Percentiles rank a stretch among this genome's conserved stretches.
Conservation (phyloP, 345 rosid species). For the Sisymbrium irio region DNA sequence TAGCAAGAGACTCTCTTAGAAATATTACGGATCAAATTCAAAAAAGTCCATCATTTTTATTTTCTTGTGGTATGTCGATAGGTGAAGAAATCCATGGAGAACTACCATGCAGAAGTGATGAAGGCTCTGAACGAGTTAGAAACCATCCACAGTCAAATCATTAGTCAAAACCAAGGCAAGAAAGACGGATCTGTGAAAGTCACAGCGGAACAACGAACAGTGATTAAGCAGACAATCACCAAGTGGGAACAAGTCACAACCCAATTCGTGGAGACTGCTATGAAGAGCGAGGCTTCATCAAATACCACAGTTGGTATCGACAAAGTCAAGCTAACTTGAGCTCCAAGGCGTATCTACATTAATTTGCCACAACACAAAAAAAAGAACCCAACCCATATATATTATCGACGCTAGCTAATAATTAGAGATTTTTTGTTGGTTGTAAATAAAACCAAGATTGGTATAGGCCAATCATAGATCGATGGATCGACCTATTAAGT, state of each 20-base stretch:
- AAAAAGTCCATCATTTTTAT: background rate
- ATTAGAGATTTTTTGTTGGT: background rate
- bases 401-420: constrained; percentile 5
- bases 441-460: constrained; percentile 9
- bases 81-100: constrained; percentile 3
- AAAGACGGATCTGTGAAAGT: background rate
- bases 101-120: constrained; percentile 13
- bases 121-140: constrained; percentile 22
- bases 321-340: background rate
- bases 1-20: background rate
- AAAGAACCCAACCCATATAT: background rate
- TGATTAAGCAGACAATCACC: constrained; percentile 28
- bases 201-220: constrained; percentile 6
- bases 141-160: constrained; percentile 3
- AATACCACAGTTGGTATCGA: background rate
- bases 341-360: background rate
- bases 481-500: background rate
- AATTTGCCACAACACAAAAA: background rate
- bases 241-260: constrained; percentile 33
- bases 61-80: background rate
- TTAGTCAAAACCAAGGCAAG: constrained; percentile 9
- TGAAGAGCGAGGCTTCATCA: constrained; percentile 2
- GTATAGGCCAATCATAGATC: constrained; percentile 8
- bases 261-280: constrained; percentile 26
- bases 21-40: background rate